Percentiles rank a stretch among this genome's conserved stretches.
These are phyloP conservation scores for Fusarium gaditjirri DNA, from an alignment of 2,329 filamentous ascomycete genomes.

Conservation along the genomic window DNA sequence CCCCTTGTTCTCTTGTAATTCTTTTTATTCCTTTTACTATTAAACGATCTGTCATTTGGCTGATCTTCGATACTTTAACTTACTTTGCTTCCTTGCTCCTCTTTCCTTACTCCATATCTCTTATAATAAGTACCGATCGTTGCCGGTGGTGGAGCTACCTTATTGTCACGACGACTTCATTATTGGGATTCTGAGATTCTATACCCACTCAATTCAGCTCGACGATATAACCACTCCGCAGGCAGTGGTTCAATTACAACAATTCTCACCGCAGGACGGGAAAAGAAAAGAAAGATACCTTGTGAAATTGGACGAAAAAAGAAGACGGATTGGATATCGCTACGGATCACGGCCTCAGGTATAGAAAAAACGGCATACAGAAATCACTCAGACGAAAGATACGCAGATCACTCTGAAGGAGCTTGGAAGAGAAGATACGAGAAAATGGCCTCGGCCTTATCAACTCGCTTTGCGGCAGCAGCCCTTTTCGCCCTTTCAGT, in stretches of 20 bases:
- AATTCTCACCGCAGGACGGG: slow-evolving; percentile 39
- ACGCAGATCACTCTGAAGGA: slow-evolving; percentile 2
- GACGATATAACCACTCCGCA: slow-evolving; percentile 1
- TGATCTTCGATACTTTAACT: slow-evolving; percentile 29
- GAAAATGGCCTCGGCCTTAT: slow-evolving; percentile 37
- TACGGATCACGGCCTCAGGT: slow-evolving; percentile 15
- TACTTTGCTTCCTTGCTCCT: slow-evolving; percentile 16
- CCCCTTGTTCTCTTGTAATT: slow-evolving; percentile 26
- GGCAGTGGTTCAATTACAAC: slow-evolving; percentile 10
- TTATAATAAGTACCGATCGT: slow-evolving; percentile 18
- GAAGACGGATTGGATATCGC: not conserved
- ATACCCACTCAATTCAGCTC: slow-evolving; percentile 13
- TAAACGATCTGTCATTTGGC: slow-evolving; percentile 21
- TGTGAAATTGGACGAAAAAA: not conserved
- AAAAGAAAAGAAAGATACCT: slow-evolving; percentile 14
- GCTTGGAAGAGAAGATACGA: not conserved
- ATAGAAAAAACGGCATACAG: not conserved
- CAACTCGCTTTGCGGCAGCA: slow-evolving; percentile 31
- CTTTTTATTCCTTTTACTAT: slow-evolving; percentile 19
- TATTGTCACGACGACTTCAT: not conserved
- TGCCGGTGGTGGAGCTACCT: slow-evolving; percentile 17
- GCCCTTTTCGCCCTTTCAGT: slow-evolving; percentile 34
- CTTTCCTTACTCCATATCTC: slow-evolving; percentile 5
- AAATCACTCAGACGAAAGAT: slow-evolving; percentile 13
- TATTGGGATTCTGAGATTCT: slow-evolving; percentile 26